These are phyloP conservation scores for Striga hermonthica DNA, from an alignment of 305 asterid species.

Conservation along the genomic window DNA sequence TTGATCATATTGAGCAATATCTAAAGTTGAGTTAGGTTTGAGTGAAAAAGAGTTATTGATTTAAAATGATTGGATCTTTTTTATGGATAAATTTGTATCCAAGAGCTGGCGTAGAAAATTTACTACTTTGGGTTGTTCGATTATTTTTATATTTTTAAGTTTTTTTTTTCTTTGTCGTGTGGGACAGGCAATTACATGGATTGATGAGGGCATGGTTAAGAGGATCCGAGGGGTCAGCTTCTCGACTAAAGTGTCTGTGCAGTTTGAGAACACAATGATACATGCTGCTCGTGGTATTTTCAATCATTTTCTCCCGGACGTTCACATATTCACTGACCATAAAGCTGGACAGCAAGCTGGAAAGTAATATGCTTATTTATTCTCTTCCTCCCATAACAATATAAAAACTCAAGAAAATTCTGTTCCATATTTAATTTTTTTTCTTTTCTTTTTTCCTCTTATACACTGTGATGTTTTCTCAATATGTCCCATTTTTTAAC, in stretches of 20 bases:
- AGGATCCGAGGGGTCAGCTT: constrained; percentile 81
- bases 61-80: too few relatives aligned
- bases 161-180: constrained; percentile 5
- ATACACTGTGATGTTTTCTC: neutral
- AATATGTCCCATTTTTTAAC: constrained; percentile 11
- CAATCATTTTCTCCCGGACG: constrained; percentile 72
- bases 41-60: too few relatives aligned
- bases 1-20: too few relatives aligned
- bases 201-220: constrained; percentile 93
- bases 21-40: too few relatives aligned
- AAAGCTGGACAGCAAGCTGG: constrained; percentile 77
- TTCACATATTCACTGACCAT: constrained; percentile 84
- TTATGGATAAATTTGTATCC: too few relatives aligned
- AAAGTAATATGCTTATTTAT: constrained; percentile 50
- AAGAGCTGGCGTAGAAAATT: too few relatives aligned
- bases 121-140: constrained; percentile 12
- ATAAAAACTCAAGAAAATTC: too few relatives aligned
- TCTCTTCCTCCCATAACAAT: neutral
- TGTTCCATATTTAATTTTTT: too few relatives aligned
- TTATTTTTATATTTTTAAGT: neutral
- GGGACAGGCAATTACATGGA: constrained; percentile 75
- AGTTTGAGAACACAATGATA: constrained; percentile 75
- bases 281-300: constrained; percentile 90
- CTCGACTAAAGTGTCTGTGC: constrained; percentile 77
- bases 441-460: too few relatives aligned